Base-by-base conservation (phyloP, 192 early-diverging fungal species). In the Powellomyces hirtus region DNA sequence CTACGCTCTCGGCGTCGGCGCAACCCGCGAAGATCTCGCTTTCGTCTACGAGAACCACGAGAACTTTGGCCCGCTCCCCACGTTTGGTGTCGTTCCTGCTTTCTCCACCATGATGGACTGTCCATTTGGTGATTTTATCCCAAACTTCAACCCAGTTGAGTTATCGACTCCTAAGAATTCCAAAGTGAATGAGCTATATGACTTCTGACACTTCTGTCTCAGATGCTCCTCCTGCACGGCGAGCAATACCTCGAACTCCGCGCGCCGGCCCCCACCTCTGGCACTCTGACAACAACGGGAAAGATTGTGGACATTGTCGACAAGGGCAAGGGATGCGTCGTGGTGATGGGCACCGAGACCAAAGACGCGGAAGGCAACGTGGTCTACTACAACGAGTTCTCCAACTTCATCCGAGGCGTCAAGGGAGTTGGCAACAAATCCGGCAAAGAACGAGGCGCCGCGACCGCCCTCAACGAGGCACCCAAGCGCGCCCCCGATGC, bases 191-290 rank as follows among this genome's bases (percentile, higher is more conserved):
- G n/a, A n/a, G n/a, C n/a, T n/a, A n/a, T n/a, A n/a, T n/a, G n/a
- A n/a, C n/a, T n/a, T n/a, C n/a, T n/a, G n/a, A n/a, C n/a, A n/a
- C n/a, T n/a, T n/a, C n/a, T n/a, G n/a, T 56, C 26, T 4, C 53
- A 85, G 73, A 96, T 96, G 93, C 94, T 96, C 92, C 86, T 99
- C 59, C 84, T 99, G 52, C 98, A 99, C 80, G 96, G 95, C 71
- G 96, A 99, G 83, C 98, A 99, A 83, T 98, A 89, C 81, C 78
- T 96, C 53, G 89, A 91, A 68, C 68, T 98, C 68, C 82, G 93
- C 69, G 89, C 90, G 52, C 89, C 92, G 27, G 83, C 97, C 31
- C 95, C 95, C 33, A 91, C 92, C 58, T 79, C 83, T 55, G 95
- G 92, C 49, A 89, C 77, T 38, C 83, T 99, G 38, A 84, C 79